Evolutionary conservation across 2,329 filamentous ascomycete species (phyloP).

Genomic region (Ophiocordyceps unilateralis): DNA sequence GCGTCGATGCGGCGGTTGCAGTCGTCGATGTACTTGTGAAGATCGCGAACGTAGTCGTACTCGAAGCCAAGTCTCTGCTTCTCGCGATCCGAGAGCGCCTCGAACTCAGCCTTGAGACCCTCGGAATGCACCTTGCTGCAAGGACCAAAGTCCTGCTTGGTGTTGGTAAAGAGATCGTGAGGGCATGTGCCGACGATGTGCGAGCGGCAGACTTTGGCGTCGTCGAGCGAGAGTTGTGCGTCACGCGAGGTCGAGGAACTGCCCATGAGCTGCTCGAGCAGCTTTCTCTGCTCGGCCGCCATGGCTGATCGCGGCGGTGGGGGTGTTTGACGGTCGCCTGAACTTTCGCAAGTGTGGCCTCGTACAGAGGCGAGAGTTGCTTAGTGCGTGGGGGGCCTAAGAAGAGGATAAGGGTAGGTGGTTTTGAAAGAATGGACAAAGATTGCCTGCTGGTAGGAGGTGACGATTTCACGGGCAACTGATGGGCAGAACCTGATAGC

Average conservation of each 20-base stretch:
- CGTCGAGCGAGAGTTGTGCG: constrained; percentile 71
- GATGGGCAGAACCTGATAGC: too few species aligned
- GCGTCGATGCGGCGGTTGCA: constrained; percentile 88
- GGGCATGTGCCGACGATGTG: constrained; percentile 89
- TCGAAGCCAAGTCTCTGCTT: constrained; percentile 76
- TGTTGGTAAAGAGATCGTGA: constrained; percentile 98
- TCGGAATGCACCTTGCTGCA: constrained; percentile 84
- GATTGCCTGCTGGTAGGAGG: too few species aligned
- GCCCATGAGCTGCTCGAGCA: constrained; percentile 94
- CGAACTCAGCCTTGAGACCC: constrained; percentile 76
- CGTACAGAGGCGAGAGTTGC: too few species aligned
- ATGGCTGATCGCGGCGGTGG: constrained; percentile 32
- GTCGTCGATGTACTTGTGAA: constrained; percentile 92
- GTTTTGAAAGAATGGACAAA: too few species aligned
- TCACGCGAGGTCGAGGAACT: constrained; percentile 55
- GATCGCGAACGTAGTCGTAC: constrained; percentile 89
- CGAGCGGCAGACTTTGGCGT: constrained; percentile 86
- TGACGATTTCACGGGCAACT: too few species aligned
- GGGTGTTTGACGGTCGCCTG: too few species aligned
- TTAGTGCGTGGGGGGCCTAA: too few species aligned
- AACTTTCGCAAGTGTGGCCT: too few species aligned
- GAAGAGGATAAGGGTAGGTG: not conserved
- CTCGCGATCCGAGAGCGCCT: constrained; percentile 51
- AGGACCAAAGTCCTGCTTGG: constrained; percentile 84
- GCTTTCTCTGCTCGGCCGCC: constrained; percentile 95